Evolutionary conservation across 768 basidiomycete genomes (phyloP).

Genomic region (Boletellus emodensis): DNA sequence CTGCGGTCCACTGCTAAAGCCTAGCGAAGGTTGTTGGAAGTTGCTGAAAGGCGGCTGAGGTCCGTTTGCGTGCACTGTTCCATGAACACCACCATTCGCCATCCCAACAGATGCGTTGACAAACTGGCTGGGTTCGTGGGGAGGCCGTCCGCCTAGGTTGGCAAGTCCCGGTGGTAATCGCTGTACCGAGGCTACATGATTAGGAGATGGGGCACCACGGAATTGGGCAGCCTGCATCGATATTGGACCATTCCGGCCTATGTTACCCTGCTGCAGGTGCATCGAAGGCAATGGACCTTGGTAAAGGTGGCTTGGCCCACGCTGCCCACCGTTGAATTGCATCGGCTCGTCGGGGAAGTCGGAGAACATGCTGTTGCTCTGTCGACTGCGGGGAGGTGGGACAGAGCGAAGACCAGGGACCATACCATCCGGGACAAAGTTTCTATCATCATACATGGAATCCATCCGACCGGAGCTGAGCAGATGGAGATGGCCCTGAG

Average conservation of each 20-base stretch:
- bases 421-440: conserved; percentile 80
- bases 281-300: conserved; percentile 44
- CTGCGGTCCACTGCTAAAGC: conserved; percentile 40
- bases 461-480: conserved; percentile 52
- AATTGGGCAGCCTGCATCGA: conserved; percentile 60
- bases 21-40: conserved; percentile 42
- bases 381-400: conserved; percentile 58
- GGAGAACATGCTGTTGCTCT: conserved; percentile 48
- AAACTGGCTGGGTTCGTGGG: conserved; percentile 72
- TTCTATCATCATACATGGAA: conserved; percentile 70
- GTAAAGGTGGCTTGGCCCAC: conserved; percentile 56
- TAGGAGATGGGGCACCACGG: conserved; percentile 70
- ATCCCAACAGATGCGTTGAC: conserved; percentile 40
- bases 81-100: conserved; percentile 44
- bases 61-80: conserved; percentile 43
- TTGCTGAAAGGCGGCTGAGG: conserved; percentile 53
- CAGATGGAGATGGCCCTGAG: conserved; percentile 38
- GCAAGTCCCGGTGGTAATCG: conserved; percentile 77
- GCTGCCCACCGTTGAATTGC: conserved; percentile 57
- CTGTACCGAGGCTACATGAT: conserved; percentile 46
- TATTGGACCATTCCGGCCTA: conserved; percentile 48
- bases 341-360: conserved; percentile 63
- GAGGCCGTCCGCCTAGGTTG: conserved; percentile 77
- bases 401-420: conserved; percentile 76
- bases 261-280: conserved; percentile 49